These are phyloP conservation scores for Dothideomycetes sp. DNA, from an alignment of 2,329 filamentous ascomycete species.

Conservation along the genomic window DNA sequence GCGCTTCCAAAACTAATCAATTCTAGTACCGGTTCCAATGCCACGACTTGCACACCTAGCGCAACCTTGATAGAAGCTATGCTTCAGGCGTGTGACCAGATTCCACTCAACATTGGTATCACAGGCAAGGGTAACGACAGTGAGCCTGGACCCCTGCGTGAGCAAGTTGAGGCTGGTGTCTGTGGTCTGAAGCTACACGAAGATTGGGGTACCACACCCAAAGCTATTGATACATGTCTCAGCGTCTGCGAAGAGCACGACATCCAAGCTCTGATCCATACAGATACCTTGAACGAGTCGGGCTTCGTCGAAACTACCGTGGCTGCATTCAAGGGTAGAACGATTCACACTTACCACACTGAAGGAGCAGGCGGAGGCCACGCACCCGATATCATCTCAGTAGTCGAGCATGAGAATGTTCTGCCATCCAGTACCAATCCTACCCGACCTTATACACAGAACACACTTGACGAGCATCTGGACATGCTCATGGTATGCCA, in stretches of 20 bases:
- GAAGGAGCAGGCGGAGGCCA: constrained; percentile 93
- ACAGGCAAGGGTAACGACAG: constrained; percentile 92
- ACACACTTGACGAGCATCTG: constrained; percentile 91
- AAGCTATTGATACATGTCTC: constrained; percentile 82
- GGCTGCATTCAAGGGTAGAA: constrained; percentile 71
- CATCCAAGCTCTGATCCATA: constrained; percentile 89
- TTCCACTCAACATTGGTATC: constrained; percentile 83
- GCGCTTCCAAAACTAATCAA: constrained; percentile 5
- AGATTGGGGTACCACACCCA: constrained; percentile 88
- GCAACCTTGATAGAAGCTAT: constrained; percentile 76
- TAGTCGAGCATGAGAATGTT: constrained; percentile 82
- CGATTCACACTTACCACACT: constrained; percentile 95
- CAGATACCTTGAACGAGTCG: constrained; percentile 90
- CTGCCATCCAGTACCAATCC: constrained; percentile 88
- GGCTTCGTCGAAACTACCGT: constrained; percentile 94
- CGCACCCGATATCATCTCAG: constrained; percentile 89
- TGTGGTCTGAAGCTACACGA: constrained; percentile 92
- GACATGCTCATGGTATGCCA: constrained; percentile 99
- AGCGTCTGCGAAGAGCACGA: constrained; percentile 81
- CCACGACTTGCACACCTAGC: constrained; percentile 87
- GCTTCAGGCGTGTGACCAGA: constrained; percentile 72
- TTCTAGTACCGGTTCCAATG: constrained; percentile 69
- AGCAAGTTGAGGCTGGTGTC: constrained; percentile 74
- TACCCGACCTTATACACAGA: constrained; percentile 78
- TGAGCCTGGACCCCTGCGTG: constrained; percentile 57